A percentile compares a stretch with the other conserved stretches of the same genome.
These are phyloP conservation scores for Solanum neorickii DNA, from an alignment of 257 asterid genomes.

Conservation along the genomic window DNA sequence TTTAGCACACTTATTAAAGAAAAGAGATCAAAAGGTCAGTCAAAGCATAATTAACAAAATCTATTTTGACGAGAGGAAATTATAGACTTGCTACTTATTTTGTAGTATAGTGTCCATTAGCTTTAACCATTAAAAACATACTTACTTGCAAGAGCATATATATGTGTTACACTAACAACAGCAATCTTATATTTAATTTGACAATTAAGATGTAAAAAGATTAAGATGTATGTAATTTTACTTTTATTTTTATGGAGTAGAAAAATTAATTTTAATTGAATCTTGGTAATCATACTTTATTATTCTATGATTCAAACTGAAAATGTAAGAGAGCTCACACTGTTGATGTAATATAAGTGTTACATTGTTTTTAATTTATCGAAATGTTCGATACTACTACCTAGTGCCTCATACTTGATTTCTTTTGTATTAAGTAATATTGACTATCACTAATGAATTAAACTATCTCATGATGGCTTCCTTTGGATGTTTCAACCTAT, in stretches of 20 bases:
- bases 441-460: not conserved
- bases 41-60: no score
- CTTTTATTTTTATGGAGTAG: no score
- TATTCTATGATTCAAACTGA: not conserved
- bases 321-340: no score
- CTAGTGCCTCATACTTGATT: not conserved
- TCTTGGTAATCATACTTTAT: no score
- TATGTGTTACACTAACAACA: no score
- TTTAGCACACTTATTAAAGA: not conserved
- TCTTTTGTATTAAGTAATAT: not conserved
- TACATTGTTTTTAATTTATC: not conserved
- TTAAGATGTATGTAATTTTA: no score
- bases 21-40: not conserved
- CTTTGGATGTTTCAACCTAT: not conserved
- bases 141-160: no score
- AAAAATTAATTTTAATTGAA: no score
- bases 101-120: no score
- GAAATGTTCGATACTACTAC: not conserved
- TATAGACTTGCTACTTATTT: not conserved
- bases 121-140: no score
- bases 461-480: not conserved
- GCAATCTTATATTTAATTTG: no score
- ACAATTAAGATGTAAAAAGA: no score
- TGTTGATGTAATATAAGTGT: rapidly evolving
- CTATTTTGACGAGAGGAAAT: not conserved